Base-by-base conservation (phyloP, 495 filamentous ascomycete genomes). In the Jackrogersella multiformis region DNA sequence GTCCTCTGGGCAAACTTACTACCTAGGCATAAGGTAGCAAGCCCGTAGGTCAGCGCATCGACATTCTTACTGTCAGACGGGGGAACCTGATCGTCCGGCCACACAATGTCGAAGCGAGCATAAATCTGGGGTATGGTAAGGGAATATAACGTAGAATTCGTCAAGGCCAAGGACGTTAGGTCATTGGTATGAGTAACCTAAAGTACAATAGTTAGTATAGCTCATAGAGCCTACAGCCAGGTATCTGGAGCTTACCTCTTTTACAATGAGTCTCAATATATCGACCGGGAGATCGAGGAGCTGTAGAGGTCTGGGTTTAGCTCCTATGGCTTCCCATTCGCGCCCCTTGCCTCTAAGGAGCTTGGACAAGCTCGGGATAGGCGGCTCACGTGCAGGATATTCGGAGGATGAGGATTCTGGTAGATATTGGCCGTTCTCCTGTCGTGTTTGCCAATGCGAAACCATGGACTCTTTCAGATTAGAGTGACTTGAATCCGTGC, bases 61-160 rank as follows among this genome's bases (percentile, higher is more conserved):
- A 97, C 92, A 38, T 90, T 92, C 24, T 87, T 85, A 10, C 88
- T 84, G 49, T 90, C 86, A 59, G 91, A 88, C 3, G 86, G 80
- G 2, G 86, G 78, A 18, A 84, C 79, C 42, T 84, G 79, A 5
- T 84, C 86, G 66, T 96, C 92, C 0, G 94, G 94, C 94, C 94
- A 98, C 36, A 95, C 89, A 63, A 97, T 97, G 73, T 97, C 92
- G 74, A 98, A 97, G 23, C 92, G 87, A 1, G 91, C 90, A 75
- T 98, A 98, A 71, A 98, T 96, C 55, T 90, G 86, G 8, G 93
- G 92, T 13, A 94, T 89, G 0, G 91, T 87, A 41, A 98, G 82
- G 38, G 81, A 79, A 78, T 97, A 91, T 12, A 98, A 85, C n/a
- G 89, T 86, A 15, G 92, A 94, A 77, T 93, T 92, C 30, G 92